Evolutionary conservation across 345 rosid species (phyloP), one percentile per base, ranked within the genome.

Genomic region (Euphorbia pulcherrima): DNA sequence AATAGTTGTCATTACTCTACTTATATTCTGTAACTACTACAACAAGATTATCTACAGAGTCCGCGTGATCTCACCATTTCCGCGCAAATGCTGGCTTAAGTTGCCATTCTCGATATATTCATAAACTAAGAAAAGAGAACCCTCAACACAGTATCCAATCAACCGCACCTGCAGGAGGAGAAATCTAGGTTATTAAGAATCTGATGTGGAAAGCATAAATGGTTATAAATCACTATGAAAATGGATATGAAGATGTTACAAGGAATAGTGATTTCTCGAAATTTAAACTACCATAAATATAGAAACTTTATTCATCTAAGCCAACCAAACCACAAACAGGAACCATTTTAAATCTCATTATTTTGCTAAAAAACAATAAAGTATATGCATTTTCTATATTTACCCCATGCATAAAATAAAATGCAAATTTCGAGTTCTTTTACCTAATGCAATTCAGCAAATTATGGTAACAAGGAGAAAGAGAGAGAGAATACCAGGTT

Each of bases 111-210:
- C 97, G 18, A 91, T 85, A 80, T 41, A 94, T 63, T 91, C 99
- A 26, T 94, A 94, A 5, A 94, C 92, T 3, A 94, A 78, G 78
- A 88, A 94, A 55, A 94, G 96, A 72, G 92, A 91, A 58, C 92
- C 90, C 74, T 94, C 97, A 28, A 89, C 93, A 78, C 99, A 94
- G 71, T 89, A 91, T 63, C 99, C 99, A 46, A 94, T 89, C 76
- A 91, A 60, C 3, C 96, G 95, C 68, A 94, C 96, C 97, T 94
- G 72, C 14, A 35, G 20, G 54, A 3, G 7, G 44, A 52, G 6
- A 23, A 26, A 37, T n/a, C 14, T 26, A 6, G 23, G 28, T 20
- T 44, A 8, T 54, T 44, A 58, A 57, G 24, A 35, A 6, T 37
- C 17, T 23, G 18, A 50, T 50, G 47, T 5, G 37, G 16, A 52